phyloP scores from a whole-genome alignment of 441 rosid species.

The Breynia disticha region DNA sequence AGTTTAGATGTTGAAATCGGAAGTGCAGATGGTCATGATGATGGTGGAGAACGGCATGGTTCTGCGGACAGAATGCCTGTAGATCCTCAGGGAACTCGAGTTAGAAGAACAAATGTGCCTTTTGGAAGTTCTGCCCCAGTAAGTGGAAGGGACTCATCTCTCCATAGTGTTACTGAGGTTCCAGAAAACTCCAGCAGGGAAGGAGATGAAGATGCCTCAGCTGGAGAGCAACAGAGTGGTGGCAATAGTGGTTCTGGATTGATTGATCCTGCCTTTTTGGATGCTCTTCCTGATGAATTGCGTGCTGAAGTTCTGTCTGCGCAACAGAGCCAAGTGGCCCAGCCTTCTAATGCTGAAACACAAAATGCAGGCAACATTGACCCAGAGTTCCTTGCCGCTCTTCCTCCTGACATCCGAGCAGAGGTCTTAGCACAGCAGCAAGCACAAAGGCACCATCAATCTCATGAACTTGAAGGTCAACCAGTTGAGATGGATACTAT shows the following conservation, averaged over 20 bases:
- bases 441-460: slow-evolving; percentile 85
- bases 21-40: slow-evolving; percentile 99
- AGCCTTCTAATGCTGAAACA: slow-evolving; percentile 65
- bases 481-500: slow-evolving; percentile 99
- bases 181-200: slow-evolving; percentile 88
- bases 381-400: slow-evolving; percentile 99
- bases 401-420: slow-evolving; percentile 93
- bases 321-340: slow-evolving; percentile 84
- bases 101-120: slow-evolving; percentile 62
- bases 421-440: slow-evolving; percentile 97
- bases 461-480: slow-evolving; percentile 99
- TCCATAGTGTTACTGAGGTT: slow-evolving; percentile 90
- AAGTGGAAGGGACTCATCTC: slow-evolving; percentile 73
- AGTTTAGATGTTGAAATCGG: slow-evolving; percentile 99
- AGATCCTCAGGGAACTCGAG: slow-evolving; percentile 51
- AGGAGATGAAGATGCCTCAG: slow-evolving; percentile 71
- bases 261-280: slow-evolving; percentile 96
- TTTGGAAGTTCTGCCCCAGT: slow-evolving; percentile 45
- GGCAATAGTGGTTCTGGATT: slow-evolving; percentile 64
- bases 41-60: slow-evolving; percentile 91
- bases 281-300: slow-evolving; percentile 96
- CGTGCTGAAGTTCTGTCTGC: slow-evolving; percentile 98
- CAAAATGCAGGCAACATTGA: slow-evolving; percentile 84
- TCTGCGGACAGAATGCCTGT: slow-evolving; percentile 50
- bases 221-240: slow-evolving; percentile 57